phyloP scores from a whole-genome alignment of 225 moss, liverwort and hornwort species.

The Sphagnum contortum region DNA sequence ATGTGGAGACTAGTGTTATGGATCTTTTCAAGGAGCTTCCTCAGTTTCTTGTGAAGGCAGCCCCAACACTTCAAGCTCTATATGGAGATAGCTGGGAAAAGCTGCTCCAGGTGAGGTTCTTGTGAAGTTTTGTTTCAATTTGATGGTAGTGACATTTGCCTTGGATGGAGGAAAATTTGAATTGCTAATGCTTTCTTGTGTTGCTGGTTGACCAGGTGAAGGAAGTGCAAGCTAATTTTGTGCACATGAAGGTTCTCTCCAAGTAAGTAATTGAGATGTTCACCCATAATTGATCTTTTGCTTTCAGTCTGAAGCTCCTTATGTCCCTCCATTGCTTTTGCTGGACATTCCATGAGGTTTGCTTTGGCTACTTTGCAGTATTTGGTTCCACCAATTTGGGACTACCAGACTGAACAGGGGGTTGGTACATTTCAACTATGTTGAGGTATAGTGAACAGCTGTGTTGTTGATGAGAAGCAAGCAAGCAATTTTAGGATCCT shows the following conservation, averaged over 20 bases:
- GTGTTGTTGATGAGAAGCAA: too few relatives aligned
- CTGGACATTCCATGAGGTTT: too few relatives aligned
- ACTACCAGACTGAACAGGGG: too few relatives aligned
- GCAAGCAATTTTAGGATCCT: too few relatives aligned
- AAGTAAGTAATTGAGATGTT: conserved; percentile 42
- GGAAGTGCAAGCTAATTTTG: conserved; percentile 93
- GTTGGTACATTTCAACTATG: too few relatives aligned
- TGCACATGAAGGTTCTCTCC: conserved; percentile 74
- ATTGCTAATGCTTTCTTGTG: conserved; percentile 8
- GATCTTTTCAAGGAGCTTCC: conserved; percentile 96
- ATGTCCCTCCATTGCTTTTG: too few relatives aligned
- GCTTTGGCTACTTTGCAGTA: too few relatives aligned
- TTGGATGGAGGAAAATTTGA: neutral
- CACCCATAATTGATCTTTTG: neutral
- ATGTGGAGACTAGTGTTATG: conserved; percentile 41
- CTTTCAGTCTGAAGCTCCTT: too few relatives aligned
- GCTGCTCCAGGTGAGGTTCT: conserved; percentile 57
- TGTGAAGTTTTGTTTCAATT: neutral
- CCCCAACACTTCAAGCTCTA: conserved; percentile 44
- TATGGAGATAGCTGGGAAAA: conserved; percentile 90
- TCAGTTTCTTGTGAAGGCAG: conserved; percentile 79
- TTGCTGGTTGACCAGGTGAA: conserved; percentile 45
- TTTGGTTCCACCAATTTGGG: too few relatives aligned
- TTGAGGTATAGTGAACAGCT: too few relatives aligned
- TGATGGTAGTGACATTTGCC: neutral